A percentile compares a stretch with the other conserved stretches of the same genome.
Evolutionary conservation across 2,329 filamentous ascomycete genomes (phyloP).

Genomic region (Tolypocladium cylindrosporum): DNA sequence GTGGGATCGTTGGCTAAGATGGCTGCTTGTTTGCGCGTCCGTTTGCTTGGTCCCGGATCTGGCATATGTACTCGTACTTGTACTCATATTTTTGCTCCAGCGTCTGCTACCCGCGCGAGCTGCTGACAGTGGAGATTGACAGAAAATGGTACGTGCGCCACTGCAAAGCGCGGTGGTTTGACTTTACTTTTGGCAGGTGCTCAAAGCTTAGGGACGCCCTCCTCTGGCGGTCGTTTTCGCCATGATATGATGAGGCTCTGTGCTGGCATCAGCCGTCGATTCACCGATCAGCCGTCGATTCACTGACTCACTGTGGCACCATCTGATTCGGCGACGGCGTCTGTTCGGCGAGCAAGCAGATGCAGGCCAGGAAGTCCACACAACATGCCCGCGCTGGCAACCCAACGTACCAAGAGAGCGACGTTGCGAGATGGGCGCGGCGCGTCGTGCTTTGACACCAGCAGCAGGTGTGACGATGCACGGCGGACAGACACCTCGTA

Average conservation of each 20-base stretch:
- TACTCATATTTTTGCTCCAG: not conserved
- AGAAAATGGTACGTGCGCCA: not conserved
- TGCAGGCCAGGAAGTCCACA: not conserved
- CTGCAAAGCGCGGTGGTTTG: not conserved
- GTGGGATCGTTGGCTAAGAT: no score
- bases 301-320: not conserved
- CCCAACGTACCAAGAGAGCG: not conserved
- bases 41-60: not conserved
- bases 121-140: not conserved
- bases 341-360: not conserved
- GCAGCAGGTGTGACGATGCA: not conserved
- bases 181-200: not conserved
- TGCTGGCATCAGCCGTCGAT: not conserved
- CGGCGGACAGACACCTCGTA: not conserved
- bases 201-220: not conserved
- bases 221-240: not conserved
- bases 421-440: not conserved
- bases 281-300: no score
- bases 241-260: not conserved
- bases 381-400: not conserved
- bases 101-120: not conserved
- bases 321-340: not conserved
- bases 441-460: not conserved
- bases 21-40: not conserved
- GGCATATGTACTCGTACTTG: not conserved